These are phyloP conservation scores for Scheffersomyces parashehatae DNA, from an alignment of 1,139 yeast genomes.

Conservation along the genomic window DNA sequence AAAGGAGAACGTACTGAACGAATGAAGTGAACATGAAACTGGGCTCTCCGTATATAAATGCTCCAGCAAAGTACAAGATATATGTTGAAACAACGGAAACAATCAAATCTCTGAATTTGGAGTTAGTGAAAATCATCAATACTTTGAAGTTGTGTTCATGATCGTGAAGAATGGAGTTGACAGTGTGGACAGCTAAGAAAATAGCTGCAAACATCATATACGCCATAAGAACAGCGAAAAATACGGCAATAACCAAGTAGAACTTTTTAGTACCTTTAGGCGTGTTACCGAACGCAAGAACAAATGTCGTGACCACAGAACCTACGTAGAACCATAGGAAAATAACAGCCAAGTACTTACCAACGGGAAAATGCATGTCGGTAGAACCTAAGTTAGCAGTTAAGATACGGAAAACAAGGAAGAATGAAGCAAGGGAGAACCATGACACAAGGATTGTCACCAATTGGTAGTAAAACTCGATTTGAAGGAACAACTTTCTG, in stretches of 20 bases:
- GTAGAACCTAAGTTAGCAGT: constrained; percentile 55
- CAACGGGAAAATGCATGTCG: constrained; percentile 35
- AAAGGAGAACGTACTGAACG: constrained; percentile 65
- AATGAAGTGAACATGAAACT: constrained; percentile 78
- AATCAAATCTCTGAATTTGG: constrained; percentile 77
- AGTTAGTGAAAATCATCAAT: constrained; percentile 55
- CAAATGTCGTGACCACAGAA: constrained; percentile 25
- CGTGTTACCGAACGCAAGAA: constrained; percentile 29
- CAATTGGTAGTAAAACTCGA: constrained; percentile 71
- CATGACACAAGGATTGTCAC: constrained; percentile 69
- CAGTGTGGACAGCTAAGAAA: constrained; percentile 76
- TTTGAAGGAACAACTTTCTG: constrained; percentile 62
- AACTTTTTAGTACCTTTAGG: constrained; percentile 27
- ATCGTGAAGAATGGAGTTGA: constrained; percentile 35
- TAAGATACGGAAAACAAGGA: constrained; percentile 67
- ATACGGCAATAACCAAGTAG: constrained; percentile 20
- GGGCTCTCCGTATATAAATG: constrained; percentile 74
- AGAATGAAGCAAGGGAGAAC: constrained; percentile 78
- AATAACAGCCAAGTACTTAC: constrained; percentile 23
- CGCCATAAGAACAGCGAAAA: constrained; percentile 28
- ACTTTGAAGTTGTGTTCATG: constrained; percentile 47
- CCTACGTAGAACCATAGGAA: constrained; percentile 27
- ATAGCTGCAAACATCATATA: constrained; percentile 64
- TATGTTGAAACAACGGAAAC: constrained; percentile 88
- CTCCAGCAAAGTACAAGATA: constrained; percentile 73